phyloP scores from a whole-genome alignment of 139 green algal species.

The Coelastrella sp. region DNA sequence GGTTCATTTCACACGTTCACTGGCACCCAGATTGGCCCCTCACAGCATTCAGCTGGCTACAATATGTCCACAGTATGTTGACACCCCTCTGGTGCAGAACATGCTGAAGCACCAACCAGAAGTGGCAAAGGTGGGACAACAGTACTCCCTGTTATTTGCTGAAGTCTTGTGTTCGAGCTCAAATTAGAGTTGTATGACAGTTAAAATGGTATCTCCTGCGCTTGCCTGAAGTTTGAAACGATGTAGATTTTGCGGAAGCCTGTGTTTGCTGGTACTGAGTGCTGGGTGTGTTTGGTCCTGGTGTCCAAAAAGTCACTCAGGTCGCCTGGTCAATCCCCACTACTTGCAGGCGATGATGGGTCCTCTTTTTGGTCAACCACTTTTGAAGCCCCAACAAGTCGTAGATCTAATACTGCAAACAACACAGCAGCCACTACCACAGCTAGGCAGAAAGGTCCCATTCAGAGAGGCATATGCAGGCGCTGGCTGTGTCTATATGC shows the following conservation, averaged over 20 bases:
- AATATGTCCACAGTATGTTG: constrained; percentile 72
- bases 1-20: constrained; percentile 73
- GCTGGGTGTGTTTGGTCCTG: neutral
- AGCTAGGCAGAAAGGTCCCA: neutral
- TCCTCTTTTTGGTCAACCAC: constrained; percentile 34
- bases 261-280: too few relatives aligned
- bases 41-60: constrained; percentile 55
- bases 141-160: neutral
- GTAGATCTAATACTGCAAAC: constrained; percentile 40
- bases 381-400: constrained; percentile 44
- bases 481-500: constrained; percentile 61
- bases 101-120: constrained; percentile 26
- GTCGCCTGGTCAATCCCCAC: too few relatives aligned
- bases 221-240: too few relatives aligned
- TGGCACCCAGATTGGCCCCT: constrained; percentile 54
- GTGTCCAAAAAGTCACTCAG: too few relatives aligned
- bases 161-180: too few relatives aligned
- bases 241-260: too few relatives aligned
- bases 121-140: neutral
- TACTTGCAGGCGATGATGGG: constrained; percentile 42
- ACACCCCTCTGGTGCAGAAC: constrained; percentile 52
- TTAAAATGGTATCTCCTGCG: too few relatives aligned
- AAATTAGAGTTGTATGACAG: too few relatives aligned
- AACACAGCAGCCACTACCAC: neutral
- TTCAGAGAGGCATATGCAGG: constrained; percentile 34